Base-by-base conservation (phyloP, 1,284 basidiomycete genomes). In the Irpex sp. region DNA sequence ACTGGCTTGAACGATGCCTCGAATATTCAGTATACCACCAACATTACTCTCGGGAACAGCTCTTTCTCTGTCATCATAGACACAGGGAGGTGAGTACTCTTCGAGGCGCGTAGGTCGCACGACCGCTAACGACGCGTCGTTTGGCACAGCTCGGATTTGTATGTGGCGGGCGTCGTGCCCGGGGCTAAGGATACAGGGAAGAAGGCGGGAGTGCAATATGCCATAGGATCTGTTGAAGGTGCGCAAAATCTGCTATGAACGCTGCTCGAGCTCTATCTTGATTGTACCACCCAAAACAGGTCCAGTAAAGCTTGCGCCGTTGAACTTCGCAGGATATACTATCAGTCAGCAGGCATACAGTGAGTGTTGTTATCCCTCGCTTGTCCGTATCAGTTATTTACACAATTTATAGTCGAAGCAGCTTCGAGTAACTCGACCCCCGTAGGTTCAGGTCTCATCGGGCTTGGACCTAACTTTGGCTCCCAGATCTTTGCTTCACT, bases 31-130 rank as follows among this genome's bases (percentile, higher is more conserved):
- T 88, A 88, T 65, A 74, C 74, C 56, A 78, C 80, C 21, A 81
- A 83, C 61, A 73, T 86, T 60, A 78, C 79, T 4, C 70, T 89
- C 42, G 82, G 83, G 36, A 81, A 78, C 9, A 66, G 72, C n/a
- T 61, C 65, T 5, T 83, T 83, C 67, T 70, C 72, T 14, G 75
- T 86, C 55, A 70, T 86, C 56, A 78, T 90, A 59, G 87, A 90
- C 67, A 88, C 87, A 6, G 88, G 87, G 57, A 89, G 86, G 88
- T 86, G 62, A 54, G 65, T 9, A n/a, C 18, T 51, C 37, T 23
- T 14, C 19, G 28, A 18, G 56, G 33, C 18, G 53, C 35, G 35
- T 36, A 7, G 12, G 12, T 28, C n/a, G 19, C 42, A 18, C 33
- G 39, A 21, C 18, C 5, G 28, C 48, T 61, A 16, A 59, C 57